phyloP scores from a whole-genome alignment of 2,329 filamentous ascomycete genomes.

The Neopestalotiopsis sp. region DNA sequence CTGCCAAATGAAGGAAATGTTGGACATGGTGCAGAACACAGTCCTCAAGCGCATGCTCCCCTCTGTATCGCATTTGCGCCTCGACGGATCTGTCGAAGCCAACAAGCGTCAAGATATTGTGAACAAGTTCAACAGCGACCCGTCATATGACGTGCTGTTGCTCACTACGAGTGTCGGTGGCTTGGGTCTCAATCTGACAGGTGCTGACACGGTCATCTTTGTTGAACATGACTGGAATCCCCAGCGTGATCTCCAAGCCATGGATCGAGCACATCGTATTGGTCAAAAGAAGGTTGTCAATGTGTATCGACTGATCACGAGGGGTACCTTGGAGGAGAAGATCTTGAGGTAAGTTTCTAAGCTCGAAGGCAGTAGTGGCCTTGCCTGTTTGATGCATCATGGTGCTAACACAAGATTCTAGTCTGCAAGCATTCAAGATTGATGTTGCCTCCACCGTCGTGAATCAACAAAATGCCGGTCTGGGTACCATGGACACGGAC shows the following conservation, averaged over 20 bases:
- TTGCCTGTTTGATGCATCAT: neutral
- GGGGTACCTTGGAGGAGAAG: conserved; percentile 97
- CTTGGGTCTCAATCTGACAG: conserved; percentile 91
- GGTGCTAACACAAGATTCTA: conserved; percentile 23
- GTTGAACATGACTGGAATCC: conserved; percentile 99
- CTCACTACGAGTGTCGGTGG: conserved; percentile 96
- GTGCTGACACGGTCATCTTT: conserved; percentile 98
- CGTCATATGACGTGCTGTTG: conserved; percentile 91
- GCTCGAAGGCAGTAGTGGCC: neutral
- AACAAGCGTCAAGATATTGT: conserved; percentile 96
- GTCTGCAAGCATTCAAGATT: conserved; percentile 98
- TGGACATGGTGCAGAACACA: conserved; percentile 97
- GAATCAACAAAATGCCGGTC: conserved; percentile 96
- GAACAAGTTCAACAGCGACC: conserved; percentile 98
- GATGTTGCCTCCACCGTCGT: conserved; percentile 98
- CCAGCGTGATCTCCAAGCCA: conserved; percentile 97
- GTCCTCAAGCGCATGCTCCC: conserved; percentile 92
- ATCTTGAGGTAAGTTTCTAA: conserved; percentile 67
- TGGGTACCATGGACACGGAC: conserved; percentile 94
- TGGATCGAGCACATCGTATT: conserved; percentile 98
- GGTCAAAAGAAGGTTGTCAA: conserved; percentile 99
- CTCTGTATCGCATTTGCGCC: conserved; percentile 88
- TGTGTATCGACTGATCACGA: conserved; percentile 94
- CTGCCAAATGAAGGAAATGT: conserved; percentile 99
- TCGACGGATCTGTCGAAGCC: conserved; percentile 92